Evolutionary conservation across 164 flowering plant species (phyloP).

Genomic region (Vitis rupestris): DNA sequence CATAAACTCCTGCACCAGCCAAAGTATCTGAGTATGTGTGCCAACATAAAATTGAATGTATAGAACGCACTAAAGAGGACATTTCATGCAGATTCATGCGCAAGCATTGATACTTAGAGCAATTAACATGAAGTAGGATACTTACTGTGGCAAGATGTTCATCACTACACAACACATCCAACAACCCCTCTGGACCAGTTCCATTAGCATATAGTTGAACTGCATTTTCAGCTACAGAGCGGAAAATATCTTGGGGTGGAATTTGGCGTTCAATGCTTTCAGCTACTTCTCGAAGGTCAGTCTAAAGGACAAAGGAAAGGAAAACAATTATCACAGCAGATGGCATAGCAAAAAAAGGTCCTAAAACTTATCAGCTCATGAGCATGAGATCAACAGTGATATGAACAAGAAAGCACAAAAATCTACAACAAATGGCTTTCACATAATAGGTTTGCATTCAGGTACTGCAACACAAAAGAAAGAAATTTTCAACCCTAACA

Average conservation of each 20-base stretch:
- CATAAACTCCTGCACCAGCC: slow-evolving; percentile 55
- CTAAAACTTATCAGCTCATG: too few species aligned
- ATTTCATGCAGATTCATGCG: background rate
- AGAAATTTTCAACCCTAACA: too few species aligned
- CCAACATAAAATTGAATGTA: background rate
- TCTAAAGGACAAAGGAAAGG: slow-evolving; percentile 24
- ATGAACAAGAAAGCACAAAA: too few species aligned
- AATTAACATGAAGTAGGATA: background rate
- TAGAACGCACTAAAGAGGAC: background rate
- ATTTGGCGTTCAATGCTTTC: slow-evolving; percentile 40
- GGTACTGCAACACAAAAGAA: too few species aligned
- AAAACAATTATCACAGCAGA: background rate
- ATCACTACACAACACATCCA: slow-evolving; percentile 55
- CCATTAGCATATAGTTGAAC: slow-evolving; percentile 25
- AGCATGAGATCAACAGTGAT: too few species aligned
- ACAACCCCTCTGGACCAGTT: slow-evolving; percentile 26
- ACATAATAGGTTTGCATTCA: too few species aligned
- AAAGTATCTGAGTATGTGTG: background rate
- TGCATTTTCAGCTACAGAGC: slow-evolving; percentile 52
- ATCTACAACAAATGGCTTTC: too few species aligned
- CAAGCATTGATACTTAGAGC: too few species aligned
- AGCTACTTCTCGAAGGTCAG: slow-evolving; percentile 40
- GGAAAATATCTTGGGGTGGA: slow-evolving; percentile 61
- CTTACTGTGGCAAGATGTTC: slow-evolving; percentile 58
- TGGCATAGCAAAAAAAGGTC: background rate